Evolutionary conservation across 768 basidiomycete species (phyloP).

Genomic region (Paxillus rubicundulus): DNA sequence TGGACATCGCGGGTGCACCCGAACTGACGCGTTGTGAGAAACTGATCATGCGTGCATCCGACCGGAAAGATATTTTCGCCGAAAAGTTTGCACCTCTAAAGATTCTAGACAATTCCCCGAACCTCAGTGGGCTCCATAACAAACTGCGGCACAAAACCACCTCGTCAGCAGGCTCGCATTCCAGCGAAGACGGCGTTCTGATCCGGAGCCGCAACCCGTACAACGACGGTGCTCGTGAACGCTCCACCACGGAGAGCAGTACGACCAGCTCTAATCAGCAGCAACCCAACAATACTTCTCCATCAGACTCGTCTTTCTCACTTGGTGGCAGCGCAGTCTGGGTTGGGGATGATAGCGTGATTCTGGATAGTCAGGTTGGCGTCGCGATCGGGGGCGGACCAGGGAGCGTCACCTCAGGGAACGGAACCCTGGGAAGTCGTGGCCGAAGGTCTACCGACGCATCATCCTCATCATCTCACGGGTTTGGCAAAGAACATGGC

Average conservation of each 20-base stretch:
- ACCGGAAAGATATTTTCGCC: slow-evolving; percentile 87
- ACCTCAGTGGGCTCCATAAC: slow-evolving; percentile 9
- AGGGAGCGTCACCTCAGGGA: slow-evolving; percentile 44
- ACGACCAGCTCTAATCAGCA: slow-evolving; percentile 30
- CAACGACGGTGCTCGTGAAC: slow-evolving; percentile 35
- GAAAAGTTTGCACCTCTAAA: slow-evolving; percentile 63
- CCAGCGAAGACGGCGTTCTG: slow-evolving; percentile 67
- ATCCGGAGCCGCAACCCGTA: slow-evolving; percentile 34
- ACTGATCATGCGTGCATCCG: slow-evolving; percentile 83
- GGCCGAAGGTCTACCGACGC: slow-evolving; percentile 70
- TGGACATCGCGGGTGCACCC: slow-evolving; percentile 82
- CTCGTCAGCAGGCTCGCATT: slow-evolving; percentile 59
- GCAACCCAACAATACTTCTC: slow-evolving; percentile 45
- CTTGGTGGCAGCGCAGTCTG: slow-evolving; percentile 81
- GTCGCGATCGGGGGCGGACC: slow-evolving; percentile 42
- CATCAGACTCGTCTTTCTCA: slow-evolving; percentile 72
- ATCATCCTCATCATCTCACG: slow-evolving; percentile 63
- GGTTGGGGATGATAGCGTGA: slow-evolving; percentile 72
- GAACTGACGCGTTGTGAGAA: slow-evolving; percentile 78
- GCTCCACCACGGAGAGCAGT: slow-evolving; percentile 41
- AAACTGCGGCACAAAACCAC: slow-evolving; percentile 45
- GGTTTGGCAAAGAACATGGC: slow-evolving; percentile 41
- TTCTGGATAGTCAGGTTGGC: slow-evolving; percentile 43
- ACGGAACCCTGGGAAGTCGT: slow-evolving; percentile 43
- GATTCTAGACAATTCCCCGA: slow-evolving; percentile 15